These are phyloP conservation scores for Trichosanthes truncata DNA, from an alignment of 306 rosid genomes.

Conservation along the genomic window DNA sequence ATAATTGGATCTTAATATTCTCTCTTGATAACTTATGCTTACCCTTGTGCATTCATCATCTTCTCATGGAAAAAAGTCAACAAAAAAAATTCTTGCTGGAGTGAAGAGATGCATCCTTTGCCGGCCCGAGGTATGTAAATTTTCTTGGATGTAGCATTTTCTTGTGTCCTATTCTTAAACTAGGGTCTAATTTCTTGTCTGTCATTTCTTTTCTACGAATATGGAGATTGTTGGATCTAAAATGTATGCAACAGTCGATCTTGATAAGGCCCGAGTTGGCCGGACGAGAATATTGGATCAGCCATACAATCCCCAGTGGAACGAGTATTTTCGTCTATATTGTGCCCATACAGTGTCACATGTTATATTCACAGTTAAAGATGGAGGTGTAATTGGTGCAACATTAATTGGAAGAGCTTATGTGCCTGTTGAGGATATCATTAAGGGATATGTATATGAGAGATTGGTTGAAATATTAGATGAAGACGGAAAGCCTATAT, in stretches of 20 bases:
- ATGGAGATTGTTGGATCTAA: conserved; percentile 52
- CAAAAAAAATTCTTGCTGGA: conserved; percentile 37
- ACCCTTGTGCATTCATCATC: background rate
- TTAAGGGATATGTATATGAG: conserved; percentile 14
- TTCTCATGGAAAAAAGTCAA: conserved; percentile 16
- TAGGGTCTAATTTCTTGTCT: background rate
- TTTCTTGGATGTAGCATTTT: background rate
- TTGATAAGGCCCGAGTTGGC: conserved; percentile 57
- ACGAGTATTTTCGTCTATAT: conserved; percentile 41
- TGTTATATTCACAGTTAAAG: conserved; percentile 61
- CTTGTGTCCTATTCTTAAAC: background rate
- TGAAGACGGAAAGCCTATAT: conserved; percentile 38
- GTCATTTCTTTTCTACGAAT: background rate
- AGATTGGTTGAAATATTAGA: conserved; percentile 48
- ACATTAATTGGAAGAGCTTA: conserved; percentile 74
- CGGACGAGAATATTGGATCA: conserved; percentile 31
- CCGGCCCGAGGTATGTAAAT: conserved; percentile 49
- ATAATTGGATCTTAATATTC: background rate
- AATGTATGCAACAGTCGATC: conserved; percentile 75
- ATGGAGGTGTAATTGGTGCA: conserved; percentile 53
- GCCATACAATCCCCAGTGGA: conserved; percentile 42
- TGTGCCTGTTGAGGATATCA: conserved; percentile 34
- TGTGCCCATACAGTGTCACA: conserved; percentile 57
- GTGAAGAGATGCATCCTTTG: conserved; percentile 50
- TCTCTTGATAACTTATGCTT: background rate